Base-by-base conservation (phyloP, 2,329 filamentous ascomycete genomes). In the Didymella lethalis region DNA sequence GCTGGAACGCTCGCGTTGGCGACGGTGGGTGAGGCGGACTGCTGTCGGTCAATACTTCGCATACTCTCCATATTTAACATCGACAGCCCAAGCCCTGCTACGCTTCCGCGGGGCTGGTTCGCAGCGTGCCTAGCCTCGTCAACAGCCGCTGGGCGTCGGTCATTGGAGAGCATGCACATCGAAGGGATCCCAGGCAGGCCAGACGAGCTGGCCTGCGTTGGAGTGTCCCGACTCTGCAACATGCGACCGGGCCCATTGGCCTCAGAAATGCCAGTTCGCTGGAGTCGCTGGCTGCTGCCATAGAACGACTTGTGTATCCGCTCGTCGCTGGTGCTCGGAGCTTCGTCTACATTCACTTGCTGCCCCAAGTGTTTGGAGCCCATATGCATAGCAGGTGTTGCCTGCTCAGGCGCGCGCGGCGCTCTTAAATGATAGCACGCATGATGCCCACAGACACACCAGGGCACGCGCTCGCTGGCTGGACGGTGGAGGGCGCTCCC, bases 381-480 rank as follows among this genome's bases (percentile, higher is more conserved):
- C 48, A 40, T 61, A 40, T 65, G 57, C 48, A 59, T 49, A 41
- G 61, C 53, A 43, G 64, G 59, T 47, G 59, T 53, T 12, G 46
- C 56, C 46, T 44, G 61, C 55, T 69, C 62, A 31, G 57, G 46
- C 43, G 63, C 63, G 58, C 64, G 69, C 63, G 66, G 55, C 41
- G 62, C 64, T 43, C 59, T 65, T 29, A 78, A 73, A 74, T 86
- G 84, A 68, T 82, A 86, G 71, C 84, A 86, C 7, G 83, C 83
- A 78, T 86, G 84, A 70, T 86, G 84, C 40, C 81, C 81, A 65
- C 84, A 86, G 54, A 82, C 80, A 72, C 84, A 86, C 74, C 70
- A 79, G 2, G 80, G 79, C 23, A 73, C 75, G 62, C 70, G 70
- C 63, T 71, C 63, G 49, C 65, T 72, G 60, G 63, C 60, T 12